phyloP scores from a whole-genome alignment of 2,329 filamentous ascomycete genomes.

The Epichloe glyceriae region DNA sequence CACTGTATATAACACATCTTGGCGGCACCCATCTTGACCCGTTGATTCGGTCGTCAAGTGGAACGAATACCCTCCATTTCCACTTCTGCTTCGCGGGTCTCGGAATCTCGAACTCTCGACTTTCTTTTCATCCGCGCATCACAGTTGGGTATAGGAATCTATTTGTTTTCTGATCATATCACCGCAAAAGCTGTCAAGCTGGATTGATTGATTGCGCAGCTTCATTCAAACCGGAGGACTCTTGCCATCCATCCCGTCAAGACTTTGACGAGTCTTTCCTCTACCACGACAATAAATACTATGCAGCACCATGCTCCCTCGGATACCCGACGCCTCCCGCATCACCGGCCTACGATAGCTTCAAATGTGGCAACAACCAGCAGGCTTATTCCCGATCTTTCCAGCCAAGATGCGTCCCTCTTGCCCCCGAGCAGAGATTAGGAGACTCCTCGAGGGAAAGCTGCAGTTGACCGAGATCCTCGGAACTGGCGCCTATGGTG shows the following conservation, averaged over 20 bases:
- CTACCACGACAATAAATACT: constrained; percentile 22
- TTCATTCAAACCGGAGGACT: constrained; percentile 12
- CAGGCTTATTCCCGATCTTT: constrained; percentile 25
- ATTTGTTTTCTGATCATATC: neutral
- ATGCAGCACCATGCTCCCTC: constrained; percentile 47
- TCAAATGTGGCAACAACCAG: constrained; percentile 27
- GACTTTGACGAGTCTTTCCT: constrained; percentile 6
- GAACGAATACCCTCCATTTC: constrained; percentile 4
- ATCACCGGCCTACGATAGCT: constrained; percentile 40
- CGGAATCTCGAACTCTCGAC: neutral
- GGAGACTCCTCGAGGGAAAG: constrained; percentile 67
- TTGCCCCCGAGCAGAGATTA: constrained; percentile 70
- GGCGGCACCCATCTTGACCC: constrained; percentile 25
- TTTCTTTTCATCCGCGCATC: neutral
- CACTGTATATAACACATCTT: neutral
- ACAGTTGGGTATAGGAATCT: neutral
- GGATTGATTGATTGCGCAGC: constrained; percentile 9
- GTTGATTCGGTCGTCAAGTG: constrained; percentile 36
- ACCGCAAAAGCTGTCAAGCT: neutral
- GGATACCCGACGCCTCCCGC: constrained; percentile 46
- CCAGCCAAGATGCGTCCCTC: constrained; percentile 38
- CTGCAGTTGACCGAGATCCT: constrained; percentile 76
- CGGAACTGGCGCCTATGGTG: constrained; percentile 89
- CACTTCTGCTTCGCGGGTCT: neutral
- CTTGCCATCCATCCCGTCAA: constrained; percentile 12